Percentiles rank a stretch among this genome's conserved stretches.
Conservation (phyloP, 2,329 filamentous ascomycete species). For the Mollisia scopiformis region DNA sequence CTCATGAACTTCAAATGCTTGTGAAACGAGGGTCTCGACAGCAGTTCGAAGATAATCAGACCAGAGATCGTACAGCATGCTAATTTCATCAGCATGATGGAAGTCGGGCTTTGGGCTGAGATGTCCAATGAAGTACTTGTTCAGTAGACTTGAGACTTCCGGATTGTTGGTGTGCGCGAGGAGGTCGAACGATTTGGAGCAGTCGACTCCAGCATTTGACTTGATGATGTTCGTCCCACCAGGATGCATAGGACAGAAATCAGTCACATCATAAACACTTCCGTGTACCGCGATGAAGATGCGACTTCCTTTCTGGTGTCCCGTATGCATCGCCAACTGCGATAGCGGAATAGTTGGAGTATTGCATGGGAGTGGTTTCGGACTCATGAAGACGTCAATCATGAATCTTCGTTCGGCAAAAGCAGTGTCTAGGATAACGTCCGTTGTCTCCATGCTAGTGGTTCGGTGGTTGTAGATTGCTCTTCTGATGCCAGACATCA, state of each 20-base stretch:
- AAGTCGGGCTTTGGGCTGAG: slow-evolving; percentile 53
- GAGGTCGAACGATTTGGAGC: slow-evolving; percentile 54
- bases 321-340: slow-evolving; percentile 52
- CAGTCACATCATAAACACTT: slow-evolving; percentile 55
- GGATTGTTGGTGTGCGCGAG: slow-evolving; percentile 58
- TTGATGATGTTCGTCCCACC: slow-evolving; percentile 56
- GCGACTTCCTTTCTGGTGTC: slow-evolving; percentile 48
- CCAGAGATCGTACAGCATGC: slow-evolving; percentile 52
- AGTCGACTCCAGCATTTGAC: slow-evolving; percentile 58
- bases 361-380: slow-evolving; percentile 53
- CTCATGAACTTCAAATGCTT: slow-evolving; percentile 56
- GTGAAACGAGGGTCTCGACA: slow-evolving; percentile 54
- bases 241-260: slow-evolving; percentile 56
- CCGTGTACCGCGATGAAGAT: slow-evolving; percentile 58
- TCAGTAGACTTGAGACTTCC: slow-evolving; percentile 54
- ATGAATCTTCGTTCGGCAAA: slow-evolving; percentile 59
- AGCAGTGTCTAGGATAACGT: slow-evolving; percentile 53
- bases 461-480: slow-evolving; percentile 56
- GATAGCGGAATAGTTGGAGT: slow-evolving; percentile 53
- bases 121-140: slow-evolving; percentile 57
- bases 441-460: slow-evolving; percentile 53
- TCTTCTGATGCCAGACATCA: slow-evolving; percentile 58
- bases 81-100: slow-evolving; percentile 46
- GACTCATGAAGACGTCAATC: slow-evolving; percentile 60
- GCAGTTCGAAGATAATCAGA: slow-evolving; percentile 50